Evolutionary conservation across 768 basidiomycete species (phyloP).

Genomic region (Xerocomus brunneocitrinus): DNA sequence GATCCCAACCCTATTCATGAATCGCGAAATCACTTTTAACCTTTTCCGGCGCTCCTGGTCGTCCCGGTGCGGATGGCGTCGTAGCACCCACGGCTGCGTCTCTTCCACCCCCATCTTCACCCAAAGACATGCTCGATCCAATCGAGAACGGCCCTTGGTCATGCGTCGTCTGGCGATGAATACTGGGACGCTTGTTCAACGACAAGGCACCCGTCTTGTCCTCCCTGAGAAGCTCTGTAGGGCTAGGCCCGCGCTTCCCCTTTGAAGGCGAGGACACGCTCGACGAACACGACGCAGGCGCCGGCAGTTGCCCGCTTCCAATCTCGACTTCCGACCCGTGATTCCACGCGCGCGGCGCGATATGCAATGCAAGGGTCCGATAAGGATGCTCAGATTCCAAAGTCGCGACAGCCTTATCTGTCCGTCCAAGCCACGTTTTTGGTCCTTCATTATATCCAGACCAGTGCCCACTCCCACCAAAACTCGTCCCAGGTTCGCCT

Average conservation of each 20-base stretch:
- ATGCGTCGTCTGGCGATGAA: constrained; percentile 41
- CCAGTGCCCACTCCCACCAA: constrained; percentile 15
- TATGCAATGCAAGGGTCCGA: constrained; percentile 7
- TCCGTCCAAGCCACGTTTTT: constrained; percentile 4
- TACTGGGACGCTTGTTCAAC: constrained; percentile 63
- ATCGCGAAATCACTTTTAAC: constrained; percentile 10
- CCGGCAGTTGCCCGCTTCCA: constrained; percentile 4
- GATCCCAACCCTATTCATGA: constrained; percentile 3
- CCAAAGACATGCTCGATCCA: constrained; percentile 6
- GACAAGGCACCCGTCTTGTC: constrained; percentile 52
- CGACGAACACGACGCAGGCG: constrained; percentile 13
- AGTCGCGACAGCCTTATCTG: neutral
- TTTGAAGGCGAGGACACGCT: constrained; percentile 33
- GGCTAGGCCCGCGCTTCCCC: constrained; percentile 66
- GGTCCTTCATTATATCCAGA: constrained; percentile 13
- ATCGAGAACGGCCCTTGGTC: constrained; percentile 14
- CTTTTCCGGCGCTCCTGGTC: constrained; percentile 6
- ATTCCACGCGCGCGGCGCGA: neutral
- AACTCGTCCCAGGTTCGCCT: constrained; percentile 1
- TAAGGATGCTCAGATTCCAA: constrained; percentile 1
- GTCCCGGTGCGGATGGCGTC: constrained; percentile 5
- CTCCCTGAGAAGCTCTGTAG: constrained; percentile 64
- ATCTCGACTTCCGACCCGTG: constrained; percentile 5
- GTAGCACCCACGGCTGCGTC: neutral
- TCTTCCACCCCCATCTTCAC: constrained; percentile 10